Evolutionary conservation across 345 rosid species (phyloP).

Genomic region (Corchorus capsularis): DNA sequence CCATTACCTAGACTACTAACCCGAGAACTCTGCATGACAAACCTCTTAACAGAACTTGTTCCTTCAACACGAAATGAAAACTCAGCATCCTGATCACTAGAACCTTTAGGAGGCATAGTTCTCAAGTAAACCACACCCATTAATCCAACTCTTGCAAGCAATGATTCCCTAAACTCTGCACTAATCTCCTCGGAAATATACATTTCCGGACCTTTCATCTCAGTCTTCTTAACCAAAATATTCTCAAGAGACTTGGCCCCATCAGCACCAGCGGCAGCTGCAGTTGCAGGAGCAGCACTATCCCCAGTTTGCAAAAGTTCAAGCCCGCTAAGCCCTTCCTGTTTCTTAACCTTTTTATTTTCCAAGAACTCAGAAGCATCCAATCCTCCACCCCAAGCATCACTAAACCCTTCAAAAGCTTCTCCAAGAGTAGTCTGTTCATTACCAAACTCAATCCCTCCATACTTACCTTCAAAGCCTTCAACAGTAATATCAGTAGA

Average conservation of each 20-base stretch:
- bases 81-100: slow-evolving; percentile 82
- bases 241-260: slow-evolving; percentile 64
- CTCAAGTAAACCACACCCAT: slow-evolving; percentile 89
- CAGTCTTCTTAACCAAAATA: slow-evolving; percentile 68
- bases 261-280: slow-evolving; percentile 47
- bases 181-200: slow-evolving; percentile 78
- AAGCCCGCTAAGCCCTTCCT: slow-evolving; percentile 93
- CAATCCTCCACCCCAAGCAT: slow-evolving; percentile 99
- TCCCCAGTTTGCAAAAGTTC: slow-evolving; percentile 87
- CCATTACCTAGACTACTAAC: slow-evolving; percentile 87
- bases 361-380: slow-evolving; percentile 95
- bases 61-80: slow-evolving; percentile 88
- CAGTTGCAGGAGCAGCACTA: slow-evolving; percentile 38
- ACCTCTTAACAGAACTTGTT: slow-evolving; percentile 71
- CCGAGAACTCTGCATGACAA: slow-evolving; percentile 68
- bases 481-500: slow-evolving; percentile 89
- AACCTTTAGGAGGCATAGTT: slow-evolving; percentile 73
- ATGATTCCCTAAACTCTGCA: slow-evolving; percentile 94
- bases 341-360: slow-evolving; percentile 63
- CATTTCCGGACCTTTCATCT: slow-evolving; percentile 98
- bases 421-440: slow-evolving; percentile 93
- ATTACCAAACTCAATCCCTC: slow-evolving; percentile 88
- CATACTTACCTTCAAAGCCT: slow-evolving; percentile 96
- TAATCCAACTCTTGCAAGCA: slow-evolving; percentile 88
- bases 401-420: slow-evolving; percentile 83